Base-by-base conservation (phyloP, 2,329 filamentous ascomycete species). In the Sporothrix mexicana region DNA sequence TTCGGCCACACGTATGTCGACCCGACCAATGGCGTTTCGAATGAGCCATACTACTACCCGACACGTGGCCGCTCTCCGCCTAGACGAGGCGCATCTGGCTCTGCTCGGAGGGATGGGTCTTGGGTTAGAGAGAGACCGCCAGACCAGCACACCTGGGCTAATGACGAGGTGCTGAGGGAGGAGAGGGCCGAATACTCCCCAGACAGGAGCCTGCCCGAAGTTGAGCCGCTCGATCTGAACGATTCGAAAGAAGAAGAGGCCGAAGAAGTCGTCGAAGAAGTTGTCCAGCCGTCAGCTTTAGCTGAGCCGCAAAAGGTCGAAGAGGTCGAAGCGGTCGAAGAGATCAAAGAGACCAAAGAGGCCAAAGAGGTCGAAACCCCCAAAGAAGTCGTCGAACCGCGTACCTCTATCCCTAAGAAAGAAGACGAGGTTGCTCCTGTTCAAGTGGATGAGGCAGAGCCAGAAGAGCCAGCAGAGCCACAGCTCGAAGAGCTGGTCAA, bases 21-120 rank as follows among this genome's bases (percentile, higher is more conserved):
- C 59, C 78, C 78, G 77, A 78, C 77, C 71, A 80, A 73, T 67
- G 80, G 75, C 66, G 78, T 78, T 74, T 79, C 80, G 2, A 80
- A 85, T 20, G 84, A 86, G 45, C 79, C 82, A 1, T 84, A 69
- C 75, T 82, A 84, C 76, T 85, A 84, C 75, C 84, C 85, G 6
- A 82, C 81, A 12, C 81, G 87, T 61, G 87, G 87, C 6, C 83
- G 87, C 43, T 89, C 87, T 30, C 87, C 87, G 0, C 85, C 87
- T 1, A 23, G 47, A 41, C n/a, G n/a, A 2, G 30, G 20, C 20
- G 2, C 57, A 10, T 36, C 17, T 17, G 43, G n/a, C 10, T 47
- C 45, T 47, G 36, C 15, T 30, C 23, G 36, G 17, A 70, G 30
- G 4, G 49, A 45, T 47, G 62, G 17, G 2, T 73, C 72, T 2